Evolutionary conservation across 768 basidiomycete genomes (phyloP).

Genomic region (Kwoniella pini): DNA sequence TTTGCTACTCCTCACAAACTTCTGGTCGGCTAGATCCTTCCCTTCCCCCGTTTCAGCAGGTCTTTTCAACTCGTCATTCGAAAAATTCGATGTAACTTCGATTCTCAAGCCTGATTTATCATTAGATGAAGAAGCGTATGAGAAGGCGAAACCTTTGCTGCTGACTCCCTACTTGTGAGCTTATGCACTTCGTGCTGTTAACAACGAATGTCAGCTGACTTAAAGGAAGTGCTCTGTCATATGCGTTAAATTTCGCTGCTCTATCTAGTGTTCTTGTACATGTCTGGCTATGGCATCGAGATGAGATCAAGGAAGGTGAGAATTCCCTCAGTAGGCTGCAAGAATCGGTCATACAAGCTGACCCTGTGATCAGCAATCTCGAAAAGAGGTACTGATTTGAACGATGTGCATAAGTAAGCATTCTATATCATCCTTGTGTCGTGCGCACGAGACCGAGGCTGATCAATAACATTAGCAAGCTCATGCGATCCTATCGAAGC

Average conservation of each 20-base stretch:
- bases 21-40: constrained; percentile 52
- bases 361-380: constrained; percentile 28
- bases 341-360: constrained; percentile 9
- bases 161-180: constrained; percentile 55
- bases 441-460: neutral
- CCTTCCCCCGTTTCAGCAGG: constrained; percentile 50
- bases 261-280: constrained; percentile 52
- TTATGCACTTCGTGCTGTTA: too few relatives aligned
- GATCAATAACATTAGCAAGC: constrained; percentile 28
- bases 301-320: constrained; percentile 49
- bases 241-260: constrained; percentile 53
- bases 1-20: constrained; percentile 47
- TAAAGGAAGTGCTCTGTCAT: constrained; percentile 53
- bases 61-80: constrained; percentile 48
- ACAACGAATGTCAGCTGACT: too few relatives aligned
- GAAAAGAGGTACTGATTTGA: constrained; percentile 31
- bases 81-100: constrained; percentile 54
- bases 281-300: constrained; percentile 53
- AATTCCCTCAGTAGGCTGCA: constrained; percentile 6
- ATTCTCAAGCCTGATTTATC: constrained; percentile 52
- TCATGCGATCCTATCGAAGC: constrained; percentile 47
- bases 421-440: neutral
- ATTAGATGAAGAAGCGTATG: constrained; percentile 52
- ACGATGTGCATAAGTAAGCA: constrained; percentile 51
- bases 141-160: constrained; percentile 46